A percentile compares a stretch with the other conserved stretches of the same genome.
Conservation (phyloP, 139 green algal species). For the Chlamydomonas sp. region DNA sequence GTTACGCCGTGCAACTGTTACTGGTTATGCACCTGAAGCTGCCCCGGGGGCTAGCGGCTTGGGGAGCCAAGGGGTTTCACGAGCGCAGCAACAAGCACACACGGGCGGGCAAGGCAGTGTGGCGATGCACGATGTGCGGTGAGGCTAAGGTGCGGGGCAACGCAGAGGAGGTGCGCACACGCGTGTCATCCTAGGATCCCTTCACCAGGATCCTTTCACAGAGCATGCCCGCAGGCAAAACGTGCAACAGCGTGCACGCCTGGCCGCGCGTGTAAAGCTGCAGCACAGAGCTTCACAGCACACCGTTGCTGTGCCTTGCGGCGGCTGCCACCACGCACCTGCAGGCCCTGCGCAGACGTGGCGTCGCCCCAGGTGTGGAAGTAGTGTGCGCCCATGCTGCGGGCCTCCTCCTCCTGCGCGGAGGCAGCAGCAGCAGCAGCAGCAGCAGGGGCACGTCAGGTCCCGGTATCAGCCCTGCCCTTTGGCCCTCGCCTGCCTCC, state of each 20-base stretch:
- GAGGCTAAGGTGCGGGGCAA: no score
- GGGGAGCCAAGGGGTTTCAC: no score
- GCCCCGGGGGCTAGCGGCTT: no score
- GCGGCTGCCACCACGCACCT: neutral
- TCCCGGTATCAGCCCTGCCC: conserved; percentile 17
- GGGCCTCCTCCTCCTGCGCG: conserved; percentile 49
- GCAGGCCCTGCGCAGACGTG: neutral
- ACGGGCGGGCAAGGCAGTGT: no score
- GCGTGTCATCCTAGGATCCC: no score
- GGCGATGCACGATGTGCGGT: no score
- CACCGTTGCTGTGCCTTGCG: neutral
- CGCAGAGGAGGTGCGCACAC: no score
- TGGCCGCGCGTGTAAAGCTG: neutral
- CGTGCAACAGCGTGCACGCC: neutral
- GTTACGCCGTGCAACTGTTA: neutral
- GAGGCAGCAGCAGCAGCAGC: neutral
- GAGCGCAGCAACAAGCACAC: no score
- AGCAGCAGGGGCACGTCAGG: no score
- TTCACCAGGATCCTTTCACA: neutral
- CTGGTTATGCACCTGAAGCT: neutral
- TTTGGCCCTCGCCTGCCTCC: conserved; percentile 48
- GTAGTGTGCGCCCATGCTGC: conserved; percentile 43
- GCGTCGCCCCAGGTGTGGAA: conserved; percentile 19
- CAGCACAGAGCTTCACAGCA: neutral
- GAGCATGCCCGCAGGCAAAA: no score